Percentiles rank a stretch among this genome's conserved stretches.
Conservation (phyloP, 345 rosid species). For the Eucalyptus globulus region DNA sequence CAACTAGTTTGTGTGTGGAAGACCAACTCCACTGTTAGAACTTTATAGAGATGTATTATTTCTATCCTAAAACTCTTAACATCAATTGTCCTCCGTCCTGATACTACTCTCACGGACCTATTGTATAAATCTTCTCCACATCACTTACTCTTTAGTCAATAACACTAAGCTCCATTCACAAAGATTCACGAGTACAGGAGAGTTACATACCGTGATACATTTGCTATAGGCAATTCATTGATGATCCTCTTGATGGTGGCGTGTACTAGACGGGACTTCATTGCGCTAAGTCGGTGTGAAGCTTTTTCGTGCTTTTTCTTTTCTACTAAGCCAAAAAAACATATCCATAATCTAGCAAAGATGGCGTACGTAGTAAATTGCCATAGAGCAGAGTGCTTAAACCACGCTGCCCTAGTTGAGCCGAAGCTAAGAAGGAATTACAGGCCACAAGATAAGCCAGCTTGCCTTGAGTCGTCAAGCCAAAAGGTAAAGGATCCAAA, state of each 20-base stretch:
- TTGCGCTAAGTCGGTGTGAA: no score
- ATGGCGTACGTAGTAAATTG: neutral
- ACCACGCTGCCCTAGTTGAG: neutral
- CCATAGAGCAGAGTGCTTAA: neutral
- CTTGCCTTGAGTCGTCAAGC: neutral
- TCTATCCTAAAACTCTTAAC: neutral
- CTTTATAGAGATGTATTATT: no score
- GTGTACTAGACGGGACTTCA: no score
- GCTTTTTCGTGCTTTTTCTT: no score
- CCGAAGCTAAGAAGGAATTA: neutral
- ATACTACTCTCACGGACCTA: neutral
- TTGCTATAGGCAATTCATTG: no score
- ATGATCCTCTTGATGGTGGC: no score
- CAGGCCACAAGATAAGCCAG: neutral
- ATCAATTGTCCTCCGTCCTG: neutral
- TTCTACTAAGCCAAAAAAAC: neutral
- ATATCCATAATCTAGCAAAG: neutral
- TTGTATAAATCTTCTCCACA: neutral
- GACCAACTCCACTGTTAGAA: neutral
- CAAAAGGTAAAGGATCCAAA: neutral
- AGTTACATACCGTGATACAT: no score
- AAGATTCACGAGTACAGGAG: neutral
- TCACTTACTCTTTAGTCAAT: neutral
- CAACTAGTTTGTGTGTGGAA: neutral
- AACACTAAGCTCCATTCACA: neutral